Evolutionary conservation across 306 rosid genomes (phyloP).

Genomic region (Malus asiatica): DNA sequence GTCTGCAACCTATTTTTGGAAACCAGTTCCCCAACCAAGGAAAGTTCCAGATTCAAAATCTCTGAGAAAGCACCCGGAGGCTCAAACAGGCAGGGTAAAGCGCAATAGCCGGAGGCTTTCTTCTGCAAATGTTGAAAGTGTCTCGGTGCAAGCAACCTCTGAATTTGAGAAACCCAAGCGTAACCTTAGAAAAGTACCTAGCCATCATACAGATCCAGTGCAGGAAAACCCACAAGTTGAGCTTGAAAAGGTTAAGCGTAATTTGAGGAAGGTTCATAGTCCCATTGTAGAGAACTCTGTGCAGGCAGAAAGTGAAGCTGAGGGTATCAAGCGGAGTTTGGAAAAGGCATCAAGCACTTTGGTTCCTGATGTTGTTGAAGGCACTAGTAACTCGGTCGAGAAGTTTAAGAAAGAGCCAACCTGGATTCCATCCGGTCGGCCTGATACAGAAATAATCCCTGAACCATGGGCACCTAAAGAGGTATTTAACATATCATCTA

Average conservation of each 20-base stretch:
- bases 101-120: conserved; percentile 57
- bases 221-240: conserved; percentile 85
- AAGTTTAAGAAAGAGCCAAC: conserved; percentile 44
- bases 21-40: conserved; percentile 70
- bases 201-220: conserved; percentile 53
- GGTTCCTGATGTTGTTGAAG: conserved; percentile 36
- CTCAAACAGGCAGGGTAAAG: conserved; percentile 62
- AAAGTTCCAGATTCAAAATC: conserved; percentile 52
- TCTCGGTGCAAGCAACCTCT: conserved; percentile 43
- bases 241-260: conserved; percentile 90
- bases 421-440: conserved; percentile 20
- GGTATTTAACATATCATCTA: conserved; percentile 29
- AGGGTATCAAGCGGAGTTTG: conserved; percentile 37
- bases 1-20: conserved; percentile 77
- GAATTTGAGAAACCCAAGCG: conserved; percentile 90
- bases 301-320: conserved; percentile 49
- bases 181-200: conserved; percentile 46
- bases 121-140: conserved; percentile 42
- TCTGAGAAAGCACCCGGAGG: conserved; percentile 62
- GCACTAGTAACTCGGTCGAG: conserved; percentile 29
- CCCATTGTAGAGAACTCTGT: conserved; percentile 63
- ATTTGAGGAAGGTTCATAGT: conserved; percentile 85
- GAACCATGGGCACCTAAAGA: conserved; percentile 41
- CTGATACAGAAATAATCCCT: conserved; percentile 46
- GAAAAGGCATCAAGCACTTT: conserved; percentile 45